phyloP scores from a whole-genome alignment of 345 rosid genomes.

The Litchi chinensis region DNA sequence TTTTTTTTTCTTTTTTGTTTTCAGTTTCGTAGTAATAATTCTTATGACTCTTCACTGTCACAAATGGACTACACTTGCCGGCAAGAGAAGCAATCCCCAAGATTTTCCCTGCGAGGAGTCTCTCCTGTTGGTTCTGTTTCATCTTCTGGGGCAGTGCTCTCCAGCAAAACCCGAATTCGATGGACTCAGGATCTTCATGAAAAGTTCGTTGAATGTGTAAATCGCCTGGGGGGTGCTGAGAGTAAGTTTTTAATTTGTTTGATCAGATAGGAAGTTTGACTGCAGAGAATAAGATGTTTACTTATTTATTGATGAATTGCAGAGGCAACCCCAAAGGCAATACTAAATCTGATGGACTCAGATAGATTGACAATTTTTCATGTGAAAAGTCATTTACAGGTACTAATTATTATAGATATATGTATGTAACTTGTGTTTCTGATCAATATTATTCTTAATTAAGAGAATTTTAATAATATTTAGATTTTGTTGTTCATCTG shows the following conservation, averaged over 20 bases:
- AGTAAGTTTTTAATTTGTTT: constrained; percentile 41
- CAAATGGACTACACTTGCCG: constrained; percentile 31
- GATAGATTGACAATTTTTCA: constrained; percentile 92
- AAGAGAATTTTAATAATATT: constrained; percentile 5
- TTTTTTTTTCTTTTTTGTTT: neutral
- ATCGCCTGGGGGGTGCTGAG: constrained; percentile 83
- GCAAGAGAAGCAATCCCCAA: constrained; percentile 41
- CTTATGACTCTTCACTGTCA: constrained; percentile 31
- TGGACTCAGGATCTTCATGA: constrained; percentile 94
- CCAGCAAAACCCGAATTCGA: constrained; percentile 67
- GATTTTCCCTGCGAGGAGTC: constrained; percentile 22
- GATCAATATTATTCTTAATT: neutral
- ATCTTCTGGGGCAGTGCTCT: constrained; percentile 19
- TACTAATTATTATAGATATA: constrained; percentile 14
- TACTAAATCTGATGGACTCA: constrained; percentile 85
- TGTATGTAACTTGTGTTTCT: neutral
- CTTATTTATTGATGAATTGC: constrained; percentile 19
- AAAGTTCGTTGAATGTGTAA: constrained; percentile 79
- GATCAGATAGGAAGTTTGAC: no score
- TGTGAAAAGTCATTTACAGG: constrained; percentile 98
- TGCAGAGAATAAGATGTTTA: neutral
- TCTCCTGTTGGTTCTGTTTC: constrained; percentile 25
- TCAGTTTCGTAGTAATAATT: constrained; percentile 35
- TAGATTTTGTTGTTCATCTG: constrained; percentile 2
- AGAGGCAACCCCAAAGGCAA: constrained; percentile 95